Base-by-base conservation (phyloP, 169 alveolate species). In the Plasmodium ovale region DNA sequence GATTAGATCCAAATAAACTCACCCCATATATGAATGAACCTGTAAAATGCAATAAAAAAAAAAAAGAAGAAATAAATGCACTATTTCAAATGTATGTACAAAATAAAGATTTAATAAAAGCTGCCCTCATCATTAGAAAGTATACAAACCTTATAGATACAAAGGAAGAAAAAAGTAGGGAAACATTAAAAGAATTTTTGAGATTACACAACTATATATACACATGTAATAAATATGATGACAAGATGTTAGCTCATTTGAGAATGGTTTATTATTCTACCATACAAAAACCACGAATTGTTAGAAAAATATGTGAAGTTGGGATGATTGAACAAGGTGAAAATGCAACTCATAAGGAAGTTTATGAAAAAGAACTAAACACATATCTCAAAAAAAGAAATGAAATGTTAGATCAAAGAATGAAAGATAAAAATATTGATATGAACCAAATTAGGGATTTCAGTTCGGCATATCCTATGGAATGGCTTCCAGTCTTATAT, bases 401-500 rank as follows among this genome's bases (percentile, higher is more conserved):
- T 14, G 72, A 49, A 67, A 54, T 67, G 79, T 67, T 88, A 21
- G 94, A 90, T 69, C 95, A 92, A 49, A 89, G 82, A 35, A 89
- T 92, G 94, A 70, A 72, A 69, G 53, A 73, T 35, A 87, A 91
- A 37, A 93, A 93, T 42, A 58, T 94, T 10, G 91, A 94, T 59
- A 91, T 94, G 87, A 95, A 94, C 54, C 70, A 92, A 62, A 89
- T 94, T n/a, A 59, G 94, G 33, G 96, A 94, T 79, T 94, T 94
- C 59, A 89, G 94, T 29, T 87, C 92, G 42, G 93, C 92, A 0
- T 94, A 94, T 64, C 92, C 95, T 7, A 54, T 74, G 88, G 96
- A 94, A 84, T 94, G 96, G 96, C 31, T 94, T 3, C 96, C 96
- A 14, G 87, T 89, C 7, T 77, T 94, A n/a, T 89, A 92, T 59